phyloP scores from a whole-genome alignment of 371 early-diverging fungal genomes.

The Actinomucor elegans region DNA sequence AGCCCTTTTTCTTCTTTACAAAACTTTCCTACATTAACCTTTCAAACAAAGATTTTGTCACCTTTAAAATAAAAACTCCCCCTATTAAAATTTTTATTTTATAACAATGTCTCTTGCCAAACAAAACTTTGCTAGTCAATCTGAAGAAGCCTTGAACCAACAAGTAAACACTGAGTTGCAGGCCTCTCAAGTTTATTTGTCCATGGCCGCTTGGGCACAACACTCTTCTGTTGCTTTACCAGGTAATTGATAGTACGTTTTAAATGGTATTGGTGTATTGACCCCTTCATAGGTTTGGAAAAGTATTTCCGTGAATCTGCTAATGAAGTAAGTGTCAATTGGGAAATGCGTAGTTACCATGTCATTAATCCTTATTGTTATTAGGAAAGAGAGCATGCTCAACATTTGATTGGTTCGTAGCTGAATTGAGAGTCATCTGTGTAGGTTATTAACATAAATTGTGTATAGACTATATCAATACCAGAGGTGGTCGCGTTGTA shows the following conservation, averaged over 20 bases:
- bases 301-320: constrained; percentile 60
- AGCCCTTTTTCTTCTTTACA: constrained; percentile 11
- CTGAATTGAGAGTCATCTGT: neutral
- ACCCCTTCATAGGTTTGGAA: constrained; percentile 38
- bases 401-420: constrained; percentile 40
- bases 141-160: constrained; percentile 68
- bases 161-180: constrained; percentile 63
- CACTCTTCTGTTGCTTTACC: constrained; percentile 58
- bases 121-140: constrained; percentile 64
- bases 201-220: constrained; percentile 61
- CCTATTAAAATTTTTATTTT: too few relatives aligned
- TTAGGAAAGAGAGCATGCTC: constrained; percentile 64
- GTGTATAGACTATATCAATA: constrained; percentile 51
- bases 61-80: too few relatives aligned
- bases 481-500: constrained; percentile 57
- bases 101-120: constrained; percentile 61
- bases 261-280: neutral
- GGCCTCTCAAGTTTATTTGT: constrained; percentile 60
- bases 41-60: too few relatives aligned
- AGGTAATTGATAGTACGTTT: constrained; percentile 21
- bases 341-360: neutral
- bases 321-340: constrained; percentile 44
- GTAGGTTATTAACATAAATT: neutral
- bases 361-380: neutral
- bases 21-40: constrained; percentile 19